Evolutionary conservation across 2,329 filamentous ascomycete genomes (phyloP).

Genomic region (Cladosporium sp.): DNA sequence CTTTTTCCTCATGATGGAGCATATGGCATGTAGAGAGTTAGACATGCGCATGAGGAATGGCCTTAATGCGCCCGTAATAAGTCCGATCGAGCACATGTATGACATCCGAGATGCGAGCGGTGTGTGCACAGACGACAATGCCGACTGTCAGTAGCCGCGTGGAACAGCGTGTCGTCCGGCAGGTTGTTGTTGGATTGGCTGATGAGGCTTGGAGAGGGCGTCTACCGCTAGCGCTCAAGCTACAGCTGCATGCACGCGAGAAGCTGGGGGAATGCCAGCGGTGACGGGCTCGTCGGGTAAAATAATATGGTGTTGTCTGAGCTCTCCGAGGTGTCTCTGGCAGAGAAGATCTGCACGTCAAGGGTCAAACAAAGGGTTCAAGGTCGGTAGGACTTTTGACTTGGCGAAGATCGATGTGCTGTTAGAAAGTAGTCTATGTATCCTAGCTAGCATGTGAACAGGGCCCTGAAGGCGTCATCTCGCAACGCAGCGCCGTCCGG

Average conservation of each 20-base stretch:
- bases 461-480: constrained; percentile 16
- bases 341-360: constrained; percentile 14
- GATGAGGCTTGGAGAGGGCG: constrained; percentile 7
- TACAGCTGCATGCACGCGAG: constrained; percentile 14
- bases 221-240: constrained; percentile 12
- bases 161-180: constrained; percentile 16
- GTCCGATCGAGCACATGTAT: constrained; percentile 15
- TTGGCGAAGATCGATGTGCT: background rate
- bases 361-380: constrained; percentile 3
- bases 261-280: constrained; percentile 12
- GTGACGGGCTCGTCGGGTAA: constrained; percentile 13
- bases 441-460: constrained; percentile 11
- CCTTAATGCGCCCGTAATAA: constrained; percentile 13
- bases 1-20: background rate
- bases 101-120: constrained; percentile 17
- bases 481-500: constrained; percentile 4
- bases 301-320: constrained; percentile 1
- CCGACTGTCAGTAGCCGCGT: constrained; percentile 20
- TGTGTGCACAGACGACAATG: constrained; percentile 14
- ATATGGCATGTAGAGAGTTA: constrained; percentile 1
- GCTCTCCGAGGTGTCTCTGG: constrained; percentile 1
- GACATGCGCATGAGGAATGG: background rate
- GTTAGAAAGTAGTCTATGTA: background rate
- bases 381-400: background rate
- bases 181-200: constrained; percentile 10